Evolutionary conservation across 164 flowering plant genomes (phyloP), one percentile per base, ranked within the genome.

Genomic region (Tinospora cordifolia): DNA sequence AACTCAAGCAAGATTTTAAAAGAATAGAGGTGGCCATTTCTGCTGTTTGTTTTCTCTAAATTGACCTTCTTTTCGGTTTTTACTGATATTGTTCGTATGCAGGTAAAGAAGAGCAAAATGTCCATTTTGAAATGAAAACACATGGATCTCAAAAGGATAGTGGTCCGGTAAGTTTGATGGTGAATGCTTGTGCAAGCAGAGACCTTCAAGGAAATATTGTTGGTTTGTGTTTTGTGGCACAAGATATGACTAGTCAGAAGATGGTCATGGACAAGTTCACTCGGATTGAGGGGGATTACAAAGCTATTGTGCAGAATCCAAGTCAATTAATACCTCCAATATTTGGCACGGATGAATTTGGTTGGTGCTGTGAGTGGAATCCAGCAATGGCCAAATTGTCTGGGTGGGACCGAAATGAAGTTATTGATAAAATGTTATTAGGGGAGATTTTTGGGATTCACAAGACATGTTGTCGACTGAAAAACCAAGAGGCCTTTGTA

Each of bases 301-400:
- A 84, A 77, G 89, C 98, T 10, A 91, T 93, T 19, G 82, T 93
- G 15, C 93, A 93, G 68, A 93, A 86, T 71, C 98, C 91, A 47
- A 85, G 79, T 78, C 94, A 96, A 12, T 76, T 93, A 73, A 91
- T 93, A 68, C 98, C 98, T 21, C 98, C 98, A 57, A 90, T 93
- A 72, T 93, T 88, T 85, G 98, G 96, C 58, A 75, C 88, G 0
- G 98, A 93, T 76, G 97, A 90, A 75, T 91, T 88, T 77, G 98
- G 97, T 21, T 93, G 98, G 98, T 93, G 98, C 79, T 85, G 88
- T 63, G 98, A 93, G 79, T 93, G 98, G 98, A 93, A 93, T 71
- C 82, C 89, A 36, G 98, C 98, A 25, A 91, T 93, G 96, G 65
- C 79, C 51, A 86, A 86, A 73, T 62, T 91, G 71, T 80, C 92